Conservation (phyloP, 768 basidiomycete genomes). For the Ramaria rubella region DNA sequence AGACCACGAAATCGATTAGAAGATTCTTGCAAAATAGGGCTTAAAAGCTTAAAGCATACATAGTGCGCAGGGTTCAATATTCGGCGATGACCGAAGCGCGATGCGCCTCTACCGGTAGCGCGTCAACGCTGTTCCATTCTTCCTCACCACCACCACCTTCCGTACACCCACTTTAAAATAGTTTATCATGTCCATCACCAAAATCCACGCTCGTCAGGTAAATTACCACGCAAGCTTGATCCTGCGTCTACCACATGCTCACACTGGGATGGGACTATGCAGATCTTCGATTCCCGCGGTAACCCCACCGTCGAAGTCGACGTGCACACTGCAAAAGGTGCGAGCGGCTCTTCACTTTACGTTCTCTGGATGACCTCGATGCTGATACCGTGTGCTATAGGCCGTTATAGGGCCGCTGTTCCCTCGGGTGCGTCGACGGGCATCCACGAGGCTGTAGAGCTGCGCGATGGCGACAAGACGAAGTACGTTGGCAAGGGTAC, state of each 20-base stretch:
- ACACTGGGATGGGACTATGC: conserved; percentile 14
- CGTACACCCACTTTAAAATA: neutral
- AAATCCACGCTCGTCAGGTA: conserved; percentile 91
- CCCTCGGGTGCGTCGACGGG: conserved; percentile 99
- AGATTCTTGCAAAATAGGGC: too few species aligned
- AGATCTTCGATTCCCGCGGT: conserved; percentile 99
- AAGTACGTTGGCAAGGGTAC: conserved; percentile 94
- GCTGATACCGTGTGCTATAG: conserved; percentile 34
- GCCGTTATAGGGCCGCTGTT: conserved; percentile 89
- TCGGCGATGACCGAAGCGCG: too few species aligned
- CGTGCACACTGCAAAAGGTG: conserved; percentile 81
- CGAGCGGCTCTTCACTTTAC: conserved; percentile 12
- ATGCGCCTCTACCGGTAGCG: too few species aligned
- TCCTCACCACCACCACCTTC: neutral
- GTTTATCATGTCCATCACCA: conserved; percentile 76
- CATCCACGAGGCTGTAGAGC: conserved; percentile 96
- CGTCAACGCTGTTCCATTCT: neutral
- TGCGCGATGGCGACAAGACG: conserved; percentile 92
- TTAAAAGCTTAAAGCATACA: too few species aligned
- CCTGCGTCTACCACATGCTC: neutral
- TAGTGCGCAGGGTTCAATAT: too few species aligned
- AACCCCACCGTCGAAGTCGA: conserved; percentile 97
- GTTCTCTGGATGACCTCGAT: neutral
- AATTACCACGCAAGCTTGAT: conserved; percentile 10
- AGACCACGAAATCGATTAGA: too few species aligned